phyloP scores from a whole-genome alignment of 805 yeast genomes.

The Metschnikowia baotianmanensis region DNA sequence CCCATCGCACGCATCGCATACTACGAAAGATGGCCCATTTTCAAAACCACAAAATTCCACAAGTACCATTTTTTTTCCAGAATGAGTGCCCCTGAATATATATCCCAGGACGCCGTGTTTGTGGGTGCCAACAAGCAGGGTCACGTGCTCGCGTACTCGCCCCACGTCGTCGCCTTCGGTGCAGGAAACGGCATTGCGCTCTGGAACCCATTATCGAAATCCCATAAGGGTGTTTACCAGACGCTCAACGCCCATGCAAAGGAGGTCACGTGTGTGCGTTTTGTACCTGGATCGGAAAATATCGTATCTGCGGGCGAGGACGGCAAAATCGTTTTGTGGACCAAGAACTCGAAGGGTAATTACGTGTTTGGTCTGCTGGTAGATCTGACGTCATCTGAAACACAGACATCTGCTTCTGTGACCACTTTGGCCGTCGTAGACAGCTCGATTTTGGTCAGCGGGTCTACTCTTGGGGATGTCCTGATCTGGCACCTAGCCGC shows the following conservation, averaged over 20 bases:
- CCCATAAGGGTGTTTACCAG: constrained; percentile 44
- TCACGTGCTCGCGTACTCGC: constrained; percentile 53
- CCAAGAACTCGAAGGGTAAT: constrained; percentile 21
- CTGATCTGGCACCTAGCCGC: constrained; percentile 47
- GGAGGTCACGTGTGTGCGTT: constrained; percentile 64
- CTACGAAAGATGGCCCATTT: neutral
- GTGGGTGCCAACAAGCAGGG: constrained; percentile 72
- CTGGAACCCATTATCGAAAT: constrained; percentile 55
- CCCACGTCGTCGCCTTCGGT: constrained; percentile 60
- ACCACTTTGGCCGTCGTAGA: constrained; percentile 48
- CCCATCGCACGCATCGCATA: constrained; percentile 12
- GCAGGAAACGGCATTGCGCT: constrained; percentile 65
- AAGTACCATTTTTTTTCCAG: neutral
- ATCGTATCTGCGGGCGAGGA: constrained; percentile 72
- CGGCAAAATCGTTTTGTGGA: constrained; percentile 61
- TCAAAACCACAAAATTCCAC: neutral
- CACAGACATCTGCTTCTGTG: constrained; percentile 49
- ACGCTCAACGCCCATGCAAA: constrained; percentile 62
- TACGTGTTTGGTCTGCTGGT: constrained; percentile 30
- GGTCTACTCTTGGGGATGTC: constrained; percentile 62
- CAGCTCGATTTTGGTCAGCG: constrained; percentile 49
- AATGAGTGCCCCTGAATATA: neutral
- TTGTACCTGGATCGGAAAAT: constrained; percentile 41
- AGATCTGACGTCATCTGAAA: too few species aligned
- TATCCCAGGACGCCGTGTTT: constrained; percentile 53